phyloP scores from a whole-genome alignment of 2,329 filamentous ascomycete genomes.

The Xylaria sp. region DNA sequence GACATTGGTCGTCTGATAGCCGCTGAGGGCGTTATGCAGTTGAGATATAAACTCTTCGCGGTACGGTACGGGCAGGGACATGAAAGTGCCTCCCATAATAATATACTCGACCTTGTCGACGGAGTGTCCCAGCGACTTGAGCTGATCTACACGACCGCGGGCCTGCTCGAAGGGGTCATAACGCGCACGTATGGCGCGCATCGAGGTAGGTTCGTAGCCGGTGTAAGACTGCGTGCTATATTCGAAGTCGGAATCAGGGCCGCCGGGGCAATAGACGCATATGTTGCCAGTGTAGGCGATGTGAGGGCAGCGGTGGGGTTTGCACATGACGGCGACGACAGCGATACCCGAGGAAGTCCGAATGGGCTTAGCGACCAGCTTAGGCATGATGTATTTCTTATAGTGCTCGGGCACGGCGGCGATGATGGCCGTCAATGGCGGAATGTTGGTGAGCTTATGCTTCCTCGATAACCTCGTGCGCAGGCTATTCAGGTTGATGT shows the following conservation, averaged over 20 bases:
- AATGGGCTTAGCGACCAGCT: constrained; percentile 96
- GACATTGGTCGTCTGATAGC: constrained; percentile 92
- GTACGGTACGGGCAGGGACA: constrained; percentile 92
- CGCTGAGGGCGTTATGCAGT: constrained; percentile 94
- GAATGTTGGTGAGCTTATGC: constrained; percentile 87
- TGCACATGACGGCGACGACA: constrained; percentile 99
- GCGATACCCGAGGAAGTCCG: constrained; percentile 96
- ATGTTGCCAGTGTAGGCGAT: constrained; percentile 99
- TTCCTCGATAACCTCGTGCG: constrained; percentile 92
- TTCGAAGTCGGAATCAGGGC: constrained; percentile 97
- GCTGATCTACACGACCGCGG: constrained; percentile 93
- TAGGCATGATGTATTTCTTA: constrained; percentile 98
- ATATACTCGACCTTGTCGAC: constrained; percentile 99
- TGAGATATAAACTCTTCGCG: constrained; percentile 94
- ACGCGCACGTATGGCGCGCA: constrained; percentile 95
- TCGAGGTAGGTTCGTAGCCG: constrained; percentile 97
- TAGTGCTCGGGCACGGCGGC: constrained; percentile 99
- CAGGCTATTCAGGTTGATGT: constrained; percentile 92
- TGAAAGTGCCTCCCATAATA: constrained; percentile 99
- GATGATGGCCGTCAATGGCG: constrained; percentile 95
- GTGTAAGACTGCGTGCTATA: constrained; percentile 99
- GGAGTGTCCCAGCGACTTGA: constrained; percentile 93
- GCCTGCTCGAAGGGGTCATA: constrained; percentile 99
- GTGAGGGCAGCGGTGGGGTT: constrained; percentile 95
- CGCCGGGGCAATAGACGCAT: constrained; percentile 97